phyloP scores from a whole-genome alignment of 2,329 filamentous ascomycete species.

The Aspergillus latus region DNA sequence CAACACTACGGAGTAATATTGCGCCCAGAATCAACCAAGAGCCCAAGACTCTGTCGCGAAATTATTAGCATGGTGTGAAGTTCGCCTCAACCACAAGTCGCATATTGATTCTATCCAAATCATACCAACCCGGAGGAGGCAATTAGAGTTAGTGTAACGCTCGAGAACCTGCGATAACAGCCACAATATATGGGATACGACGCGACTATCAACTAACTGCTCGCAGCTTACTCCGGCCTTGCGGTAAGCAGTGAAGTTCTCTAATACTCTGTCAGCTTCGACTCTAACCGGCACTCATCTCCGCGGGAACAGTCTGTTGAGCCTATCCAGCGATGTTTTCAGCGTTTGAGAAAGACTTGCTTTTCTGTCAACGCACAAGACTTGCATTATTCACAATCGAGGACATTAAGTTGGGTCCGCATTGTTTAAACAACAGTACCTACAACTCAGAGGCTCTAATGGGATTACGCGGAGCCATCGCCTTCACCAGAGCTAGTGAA shows the following conservation, averaged over 20 bases:
- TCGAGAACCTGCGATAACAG: neutral
- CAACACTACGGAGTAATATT: neutral
- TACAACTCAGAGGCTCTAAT: neutral
- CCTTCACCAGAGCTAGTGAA: neutral
- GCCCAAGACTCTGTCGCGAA: neutral
- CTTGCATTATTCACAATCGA: neutral
- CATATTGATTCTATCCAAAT: neutral
- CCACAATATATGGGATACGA: neutral
- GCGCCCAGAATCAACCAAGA: neutral
- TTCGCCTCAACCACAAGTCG: neutral
- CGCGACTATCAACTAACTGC: neutral
- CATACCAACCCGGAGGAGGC: neutral
- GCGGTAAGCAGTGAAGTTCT: neutral
- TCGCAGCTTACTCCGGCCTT: neutral
- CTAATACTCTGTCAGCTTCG: neutral
- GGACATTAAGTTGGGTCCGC: neutral
- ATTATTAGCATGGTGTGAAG: neutral
- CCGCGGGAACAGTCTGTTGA: neutral
- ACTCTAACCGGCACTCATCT: neutral
- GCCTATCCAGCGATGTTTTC: neutral
- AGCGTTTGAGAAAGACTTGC: neutral
- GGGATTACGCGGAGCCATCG: neutral
- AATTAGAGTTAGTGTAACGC: conserved; percentile 7
- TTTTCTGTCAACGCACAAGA: neutral
- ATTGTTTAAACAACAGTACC: neutral